Evolutionary conservation across 257 asterid genomes (phyloP), one percentile per base, ranked within the genome.

Genomic region (Galeopsis tetrahit): DNA sequence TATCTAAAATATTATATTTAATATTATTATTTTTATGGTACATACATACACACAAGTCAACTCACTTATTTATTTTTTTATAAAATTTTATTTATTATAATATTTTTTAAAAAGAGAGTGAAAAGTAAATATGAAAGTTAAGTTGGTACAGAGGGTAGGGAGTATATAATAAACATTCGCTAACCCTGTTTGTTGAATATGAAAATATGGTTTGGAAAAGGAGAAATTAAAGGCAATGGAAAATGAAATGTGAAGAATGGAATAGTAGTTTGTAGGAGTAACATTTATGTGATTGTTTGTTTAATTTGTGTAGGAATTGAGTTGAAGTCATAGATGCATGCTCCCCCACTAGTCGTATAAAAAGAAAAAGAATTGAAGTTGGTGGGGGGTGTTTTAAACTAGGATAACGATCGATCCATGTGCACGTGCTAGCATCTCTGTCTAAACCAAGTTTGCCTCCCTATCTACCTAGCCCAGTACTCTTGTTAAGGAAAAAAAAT

Each of bases 401-500:
- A 33, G 48, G 48, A 33, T 64, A 65, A 58, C 60, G 67, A 63
- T 21, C 28, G 28, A 21, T 21, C 28, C 28, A 21, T 40, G 69
- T 62, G 84, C 81, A 76, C 85, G 89, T 78, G 84, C 76, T 63
- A 36, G 75, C 74, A 77, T 75, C 71, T 78, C 58, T 64, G 72
- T 75, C 79, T 68, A 70, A 52, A 55, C 52, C 42, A 10, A 68
- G 51, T 57, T 66, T 80, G 85, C 82, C 76, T 69, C 85, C 85
- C 82, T 75, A 42, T 7, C 46, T 43, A 42, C 52, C 15, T 46
- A 49, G 8, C 56, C 56, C 8, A 49, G 3, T 49, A 21, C 28
- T 21, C 28, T 21, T 21, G 0, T 21, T 21, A 21, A 21, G 28
- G 28, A 21, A 21, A 21, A 21, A 21, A 21, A 21, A 21, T 21